Evolutionary conservation across 306 rosid species (phyloP), one percentile per base, ranked within the genome.

Genomic region (Trichosanthes cucumerina): DNA sequence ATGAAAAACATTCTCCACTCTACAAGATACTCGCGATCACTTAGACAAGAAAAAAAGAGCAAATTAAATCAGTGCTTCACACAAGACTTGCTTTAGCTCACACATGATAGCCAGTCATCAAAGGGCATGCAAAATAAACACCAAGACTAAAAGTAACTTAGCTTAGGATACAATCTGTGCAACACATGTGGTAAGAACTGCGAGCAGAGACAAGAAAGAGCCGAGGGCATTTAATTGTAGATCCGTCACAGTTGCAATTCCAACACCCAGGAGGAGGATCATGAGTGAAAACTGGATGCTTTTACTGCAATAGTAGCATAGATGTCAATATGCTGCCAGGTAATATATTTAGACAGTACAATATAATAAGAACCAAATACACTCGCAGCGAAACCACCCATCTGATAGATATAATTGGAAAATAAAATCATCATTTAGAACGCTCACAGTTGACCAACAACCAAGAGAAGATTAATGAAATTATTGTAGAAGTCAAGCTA

Each of bases 111-210:
- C 58, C 39, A 72, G 14, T 24, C 75, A 72, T 46, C 75, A 72
- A 72, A 72, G 50, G 38, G 58, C 77, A 72, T 46, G 13, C 77
- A 72, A 24, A 72, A 19, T 44, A 46, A 70, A 70, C 38, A 70
- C 38, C 41, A 13, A 72, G 39, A 23, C 39, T 24, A 26, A 15
- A 71, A 26, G 77, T 41, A 68, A 72, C 77, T 72, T 50, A 69
- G 75, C 75, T 47, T 26, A 92, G 97, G 98, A 94, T 94, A 94
- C 98, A 85, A 94, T 94, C 81, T 94, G 98, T 80, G 98, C 97
- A 85, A 94, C 88, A 0, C 97, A 94, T 28, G 98, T 94, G 77
- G 98, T 92, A 82, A 92, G 80, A 83, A 94, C 86, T 8, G 98
- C 98, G 34, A 94, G 95, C 3, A 92, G 81, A 80, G 98, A 92